Evolutionary conservation across 2,329 filamentous ascomycete species (phyloP).

Genomic region (Bertia moriformis): DNA sequence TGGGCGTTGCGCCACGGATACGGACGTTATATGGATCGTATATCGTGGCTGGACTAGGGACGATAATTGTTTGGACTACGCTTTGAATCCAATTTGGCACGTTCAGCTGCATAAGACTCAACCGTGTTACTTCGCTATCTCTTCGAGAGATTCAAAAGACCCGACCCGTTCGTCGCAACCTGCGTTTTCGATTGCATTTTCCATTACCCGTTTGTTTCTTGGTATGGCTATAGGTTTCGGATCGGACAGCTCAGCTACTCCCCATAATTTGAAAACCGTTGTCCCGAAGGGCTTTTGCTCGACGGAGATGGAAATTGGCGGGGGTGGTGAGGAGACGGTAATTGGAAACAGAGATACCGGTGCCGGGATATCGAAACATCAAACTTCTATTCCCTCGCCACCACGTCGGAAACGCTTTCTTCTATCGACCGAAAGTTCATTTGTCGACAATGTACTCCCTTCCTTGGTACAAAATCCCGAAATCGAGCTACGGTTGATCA

Average conservation of each 20-base stretch:
- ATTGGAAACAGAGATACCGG: neutral
- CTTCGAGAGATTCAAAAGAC: too few species aligned
- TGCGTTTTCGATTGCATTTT: neutral
- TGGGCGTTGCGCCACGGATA: too few species aligned
- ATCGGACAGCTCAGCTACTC: neutral
- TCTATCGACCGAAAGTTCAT: conserved; percentile 20
- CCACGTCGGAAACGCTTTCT: conserved; percentile 14
- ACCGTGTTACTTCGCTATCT: too few species aligned
- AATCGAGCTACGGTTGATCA: conserved; percentile 23
- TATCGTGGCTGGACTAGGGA: too few species aligned
- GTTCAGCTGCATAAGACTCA: too few species aligned
- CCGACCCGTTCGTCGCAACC: too few species aligned
- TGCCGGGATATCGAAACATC: neutral
- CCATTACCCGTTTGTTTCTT: neutral
- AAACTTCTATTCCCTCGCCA: too few species aligned
- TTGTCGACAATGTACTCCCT: conserved; percentile 19
- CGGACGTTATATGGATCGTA: too few species aligned
- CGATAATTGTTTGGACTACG: too few species aligned
- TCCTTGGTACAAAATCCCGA: conserved; percentile 18
- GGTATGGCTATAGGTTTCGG: neutral
- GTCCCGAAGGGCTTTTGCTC: neutral
- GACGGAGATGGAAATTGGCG: neutral
- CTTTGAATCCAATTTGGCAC: too few species aligned
- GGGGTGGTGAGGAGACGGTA: neutral
- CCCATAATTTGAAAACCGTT: neutral